Percentiles rank a stretch among this genome's conserved stretches.
Conservation (phyloP, 176 grass and related monocot species). For the Rhynchospora tenuis region DNA sequence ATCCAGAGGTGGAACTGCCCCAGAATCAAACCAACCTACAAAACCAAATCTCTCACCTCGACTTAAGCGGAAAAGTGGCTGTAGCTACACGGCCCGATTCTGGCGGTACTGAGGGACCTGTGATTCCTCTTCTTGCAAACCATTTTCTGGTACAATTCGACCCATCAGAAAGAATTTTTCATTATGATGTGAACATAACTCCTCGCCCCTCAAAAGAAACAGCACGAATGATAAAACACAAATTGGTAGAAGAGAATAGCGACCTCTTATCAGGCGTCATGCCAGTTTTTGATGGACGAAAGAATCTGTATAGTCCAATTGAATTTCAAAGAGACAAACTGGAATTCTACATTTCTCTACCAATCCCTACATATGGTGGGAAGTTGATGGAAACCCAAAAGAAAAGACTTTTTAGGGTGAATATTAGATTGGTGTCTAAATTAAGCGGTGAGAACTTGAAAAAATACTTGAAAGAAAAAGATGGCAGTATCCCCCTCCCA, state of each 20-base stretch:
- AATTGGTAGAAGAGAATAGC: constrained; percentile 72
- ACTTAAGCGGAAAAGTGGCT: constrained; percentile 12
- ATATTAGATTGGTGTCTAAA: constrained; percentile 65
- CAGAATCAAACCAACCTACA: constrained; percentile 32
- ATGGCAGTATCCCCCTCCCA: constrained; percentile 47
- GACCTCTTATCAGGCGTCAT: constrained; percentile 40
- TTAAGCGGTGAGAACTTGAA: constrained; percentile 58
- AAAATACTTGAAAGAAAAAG: constrained; percentile 58
- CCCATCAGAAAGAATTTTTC: constrained; percentile 54
- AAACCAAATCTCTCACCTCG: constrained; percentile 18
- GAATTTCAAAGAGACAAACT: constrained; percentile 51
- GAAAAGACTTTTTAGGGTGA: constrained; percentile 69
- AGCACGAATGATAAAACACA: constrained; percentile 78
- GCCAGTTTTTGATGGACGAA: constrained; percentile 81
- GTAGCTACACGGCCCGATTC: constrained; percentile 49
- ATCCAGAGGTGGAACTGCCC: constrained; percentile 41
- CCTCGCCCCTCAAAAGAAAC: constrained; percentile 76
- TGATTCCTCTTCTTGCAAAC: constrained; percentile 66
- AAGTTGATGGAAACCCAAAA: constrained; percentile 33
- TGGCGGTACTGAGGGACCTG: constrained; percentile 46
- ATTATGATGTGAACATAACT: constrained; percentile 80
- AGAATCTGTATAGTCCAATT: constrained; percentile 75
- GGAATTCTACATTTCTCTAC: constrained; percentile 66
- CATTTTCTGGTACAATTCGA: constrained; percentile 80
- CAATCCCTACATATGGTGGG: constrained; percentile 29